Conservation (phyloP, 345 rosid species). For the Odontarrhena argentea region DNA sequence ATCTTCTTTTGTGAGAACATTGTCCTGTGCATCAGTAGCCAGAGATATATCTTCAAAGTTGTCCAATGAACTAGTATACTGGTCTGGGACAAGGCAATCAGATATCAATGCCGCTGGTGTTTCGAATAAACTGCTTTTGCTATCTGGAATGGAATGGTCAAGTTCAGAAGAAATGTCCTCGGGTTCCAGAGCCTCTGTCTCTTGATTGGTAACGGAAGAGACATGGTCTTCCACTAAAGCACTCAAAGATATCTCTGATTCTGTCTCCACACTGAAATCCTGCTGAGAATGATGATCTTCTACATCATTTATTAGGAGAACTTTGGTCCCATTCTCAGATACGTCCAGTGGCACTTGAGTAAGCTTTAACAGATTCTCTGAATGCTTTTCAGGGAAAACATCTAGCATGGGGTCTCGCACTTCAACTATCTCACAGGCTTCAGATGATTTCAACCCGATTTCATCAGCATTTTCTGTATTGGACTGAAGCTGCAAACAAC, state of each 20-base stretch:
- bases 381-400: not conserved
- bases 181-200: slow-evolving; percentile 21
- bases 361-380: slow-evolving; percentile 6
- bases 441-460: slow-evolving; percentile 8
- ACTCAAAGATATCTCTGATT: slow-evolving; percentile 34
- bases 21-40: slow-evolving; percentile 9
- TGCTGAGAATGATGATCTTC: slow-evolving; percentile 19
- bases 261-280: slow-evolving; percentile 24
- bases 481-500: slow-evolving; percentile 9
- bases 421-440: slow-evolving; percentile 6
- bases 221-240: slow-evolving; percentile 32
- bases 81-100: not conserved
- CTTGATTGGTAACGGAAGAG: slow-evolving; percentile 23
- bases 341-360: slow-evolving; percentile 9
- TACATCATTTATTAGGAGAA: not conserved
- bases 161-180: slow-evolving; percentile 12
- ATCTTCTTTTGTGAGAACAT: not conserved
- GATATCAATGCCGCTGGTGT: not conserved
- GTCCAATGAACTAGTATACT: not conserved
- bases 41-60: slow-evolving; percentile 14
- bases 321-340: not conserved
- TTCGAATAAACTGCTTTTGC: slow-evolving; percentile 4
- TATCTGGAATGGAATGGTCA: not conserved
- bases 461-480: slow-evolving; percentile 17
- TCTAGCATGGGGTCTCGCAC: slow-evolving; percentile 9